phyloP scores from a whole-genome alignment of 495 filamentous ascomycete species.

The Jackrogersella multiformis region DNA sequence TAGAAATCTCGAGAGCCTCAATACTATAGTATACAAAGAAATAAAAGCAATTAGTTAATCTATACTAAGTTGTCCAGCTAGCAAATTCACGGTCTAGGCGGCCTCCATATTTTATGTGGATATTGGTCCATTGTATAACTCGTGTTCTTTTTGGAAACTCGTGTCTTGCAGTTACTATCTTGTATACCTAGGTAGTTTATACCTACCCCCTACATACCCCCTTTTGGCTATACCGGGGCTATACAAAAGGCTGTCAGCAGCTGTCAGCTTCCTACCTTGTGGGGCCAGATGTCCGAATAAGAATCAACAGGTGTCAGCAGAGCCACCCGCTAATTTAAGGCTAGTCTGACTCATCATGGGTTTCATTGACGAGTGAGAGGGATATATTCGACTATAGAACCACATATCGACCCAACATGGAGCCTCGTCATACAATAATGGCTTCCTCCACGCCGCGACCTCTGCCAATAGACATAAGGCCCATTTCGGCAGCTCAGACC shows the following conservation, averaged over 20 bases:
- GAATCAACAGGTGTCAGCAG: conserved; percentile 30
- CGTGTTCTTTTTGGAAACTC: conserved; percentile 18
- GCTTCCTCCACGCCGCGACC: background rate
- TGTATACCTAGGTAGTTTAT: conserved; percentile 15
- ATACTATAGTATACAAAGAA: conserved; percentile 7
- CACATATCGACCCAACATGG: conserved; percentile 34
- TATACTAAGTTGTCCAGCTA: conserved; percentile 3
- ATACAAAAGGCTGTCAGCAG: conserved; percentile 20
- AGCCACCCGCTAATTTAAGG: conserved; percentile 24
- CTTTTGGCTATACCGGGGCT: conserved; percentile 12
- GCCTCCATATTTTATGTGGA: conserved; percentile 32
- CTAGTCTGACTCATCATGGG: conserved; percentile 25
- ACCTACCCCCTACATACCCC: conserved; percentile 35
- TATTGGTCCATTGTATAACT: conserved; percentile 23
- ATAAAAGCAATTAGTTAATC: background rate
- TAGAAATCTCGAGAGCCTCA: conserved; percentile 20
- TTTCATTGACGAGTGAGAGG: conserved; percentile 1
- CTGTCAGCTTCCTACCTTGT: conserved; percentile 14
- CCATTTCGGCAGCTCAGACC: conserved; percentile 30
- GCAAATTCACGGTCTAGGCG: conserved; percentile 28
- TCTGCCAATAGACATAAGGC: conserved; percentile 19
- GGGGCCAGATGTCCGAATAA: conserved; percentile 30
- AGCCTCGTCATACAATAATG: conserved; percentile 18
- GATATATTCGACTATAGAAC: conserved; percentile 19
- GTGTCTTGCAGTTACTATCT: background rate